Evolutionary conservation across 495 filamentous ascomycete species (phyloP).

Genomic region (Aspergillus incahuasiensis): DNA sequence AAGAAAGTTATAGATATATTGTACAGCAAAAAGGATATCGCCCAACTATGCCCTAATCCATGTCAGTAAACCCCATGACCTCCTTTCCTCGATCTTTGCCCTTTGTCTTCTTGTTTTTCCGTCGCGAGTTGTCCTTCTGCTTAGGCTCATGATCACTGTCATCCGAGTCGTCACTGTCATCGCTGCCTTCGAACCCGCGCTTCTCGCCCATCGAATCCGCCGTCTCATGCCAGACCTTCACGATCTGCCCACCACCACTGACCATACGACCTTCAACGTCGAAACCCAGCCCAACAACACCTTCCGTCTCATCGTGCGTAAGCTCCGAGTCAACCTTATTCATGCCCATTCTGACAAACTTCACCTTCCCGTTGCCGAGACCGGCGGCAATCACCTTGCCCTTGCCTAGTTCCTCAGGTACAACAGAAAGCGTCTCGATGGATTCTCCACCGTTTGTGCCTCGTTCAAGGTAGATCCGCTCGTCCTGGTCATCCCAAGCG

Average conservation of each 20-base stretch:
- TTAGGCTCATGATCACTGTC: slow-evolving; percentile 38
- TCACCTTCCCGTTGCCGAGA: slow-evolving; percentile 63
- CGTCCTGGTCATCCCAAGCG: slow-evolving; percentile 90
- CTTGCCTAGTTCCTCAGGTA: slow-evolving; percentile 60
- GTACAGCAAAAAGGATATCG: slow-evolving; percentile 1
- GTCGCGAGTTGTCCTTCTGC: slow-evolving; percentile 38
- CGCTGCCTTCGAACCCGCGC: slow-evolving; percentile 34
- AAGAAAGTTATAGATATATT: neutral
- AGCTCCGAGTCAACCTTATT: slow-evolving; percentile 58
- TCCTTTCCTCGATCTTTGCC: slow-evolving; percentile 49
- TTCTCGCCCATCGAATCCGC: slow-evolving; percentile 32
- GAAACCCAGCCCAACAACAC: slow-evolving; percentile 72
- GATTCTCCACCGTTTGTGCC: slow-evolving; percentile 57
- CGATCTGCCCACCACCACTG: slow-evolving; percentile 71
- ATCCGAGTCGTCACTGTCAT: slow-evolving; percentile 38
- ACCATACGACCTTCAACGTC: slow-evolving; percentile 81
- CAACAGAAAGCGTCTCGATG: slow-evolving; percentile 62
- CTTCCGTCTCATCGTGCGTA: slow-evolving; percentile 78
- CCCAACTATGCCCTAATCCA: slow-evolving; percentile 46
- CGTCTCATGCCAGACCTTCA: slow-evolving; percentile 81
- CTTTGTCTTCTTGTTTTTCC: slow-evolving; percentile 57
- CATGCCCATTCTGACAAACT: slow-evolving; percentile 50
- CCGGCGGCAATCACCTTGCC: slow-evolving; percentile 70
- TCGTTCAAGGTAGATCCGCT: slow-evolving; percentile 68
- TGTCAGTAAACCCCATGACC: slow-evolving; percentile 58